phyloP scores from a whole-genome alignment of 805 yeast species.

The Kurtzmaniella fragi region DNA sequence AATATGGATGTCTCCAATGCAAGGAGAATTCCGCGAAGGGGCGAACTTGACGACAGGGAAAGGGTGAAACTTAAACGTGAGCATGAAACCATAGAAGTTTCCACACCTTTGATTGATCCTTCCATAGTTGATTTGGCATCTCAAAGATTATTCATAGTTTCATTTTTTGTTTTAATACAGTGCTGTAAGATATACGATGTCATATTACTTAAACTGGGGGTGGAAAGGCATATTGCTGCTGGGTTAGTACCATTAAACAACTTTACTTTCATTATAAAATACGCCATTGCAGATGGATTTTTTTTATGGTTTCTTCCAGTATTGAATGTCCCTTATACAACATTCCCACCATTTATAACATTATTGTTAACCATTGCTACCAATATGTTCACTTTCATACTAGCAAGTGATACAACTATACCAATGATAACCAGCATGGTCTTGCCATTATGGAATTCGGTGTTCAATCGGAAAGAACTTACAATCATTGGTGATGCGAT shows the following conservation, averaged over 20 bases:
- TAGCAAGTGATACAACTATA: slow-evolving; percentile 47
- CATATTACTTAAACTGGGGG: slow-evolving; percentile 48
- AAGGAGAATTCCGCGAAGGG: too few relatives aligned
- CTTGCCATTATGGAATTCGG: slow-evolving; percentile 40
- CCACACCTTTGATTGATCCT: slow-evolving; percentile 50
- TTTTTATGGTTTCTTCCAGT: slow-evolving; percentile 68
- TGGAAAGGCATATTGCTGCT: slow-evolving; percentile 18
- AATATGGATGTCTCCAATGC: too few relatives aligned
- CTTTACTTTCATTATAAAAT: slow-evolving; percentile 62
- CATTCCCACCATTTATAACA: slow-evolving; percentile 56
- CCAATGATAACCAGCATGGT: slow-evolving; percentile 36
- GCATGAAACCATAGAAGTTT: too few relatives aligned
- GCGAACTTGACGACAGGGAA: too few relatives aligned
- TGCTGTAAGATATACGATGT: slow-evolving; percentile 80
- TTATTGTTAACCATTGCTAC: slow-evolving; percentile 42
- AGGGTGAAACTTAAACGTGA: too few relatives aligned
- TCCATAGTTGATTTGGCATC: slow-evolving; percentile 65
- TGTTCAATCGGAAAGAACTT: slow-evolving; percentile 40
- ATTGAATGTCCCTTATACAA: slow-evolving; percentile 70
- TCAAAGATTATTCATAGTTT: slow-evolving; percentile 66
- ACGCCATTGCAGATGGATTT: slow-evolving; percentile 65
- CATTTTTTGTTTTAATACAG: slow-evolving; percentile 70
- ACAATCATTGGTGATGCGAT: slow-evolving; percentile 49
- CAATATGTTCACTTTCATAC: slow-evolving; percentile 46
- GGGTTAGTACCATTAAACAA: slow-evolving; percentile 41